Evolutionary conservation across 495 filamentous ascomycete genomes (phyloP), one percentile per base, ranked within the genome.

Genomic region (Lophiotrema nucula): DNA sequence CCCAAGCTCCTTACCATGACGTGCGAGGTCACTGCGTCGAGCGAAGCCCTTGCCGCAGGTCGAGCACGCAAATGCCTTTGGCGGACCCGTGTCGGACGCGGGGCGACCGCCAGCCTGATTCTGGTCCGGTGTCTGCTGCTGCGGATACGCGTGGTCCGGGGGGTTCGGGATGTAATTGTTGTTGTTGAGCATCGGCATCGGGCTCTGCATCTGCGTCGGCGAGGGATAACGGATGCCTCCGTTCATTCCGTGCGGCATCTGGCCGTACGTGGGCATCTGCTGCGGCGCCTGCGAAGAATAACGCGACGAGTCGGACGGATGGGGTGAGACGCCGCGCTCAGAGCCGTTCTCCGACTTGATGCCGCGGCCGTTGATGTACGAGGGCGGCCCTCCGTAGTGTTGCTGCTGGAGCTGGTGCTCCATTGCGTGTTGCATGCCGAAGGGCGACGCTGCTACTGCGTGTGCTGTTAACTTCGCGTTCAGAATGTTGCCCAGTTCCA

Each of bases 11-110:
- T 70, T 83, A 97, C 93, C 93, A 74, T 98, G 93, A 41, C 93
- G 82, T 44, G 93, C 90, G 10, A 98, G 83, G 73, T 98, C 93
- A 73, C 95, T 97, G 51, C 93, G 80, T 58, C 93, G 81, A 48
- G 93, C 93, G 69, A 98, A 98, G 16, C 87, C 89, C 70, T 98
- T 98, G 25, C 80, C 83, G 70, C 93, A 98, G 11, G 85, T 89
- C 25, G 82, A 86, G 72, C 93, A 98, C n/a, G 90, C 85, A 65
- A 93, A 98, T 1, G 88, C 86, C 71, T 96, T 96, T 3, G 82
- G 78, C 48, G 81, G 79, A 21, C 72, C 71, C 21, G 75, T 68
- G 44, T 79, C 76, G 47, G 74, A 75, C 15, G 74, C 74, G 13
- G 78, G 58, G 61, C 61, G 37, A 63, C 67, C 46, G 21, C 62